Evolutionary conservation across 1,284 basidiomycete genomes (phyloP).

Genomic region (Cerrena zonata): DNA sequence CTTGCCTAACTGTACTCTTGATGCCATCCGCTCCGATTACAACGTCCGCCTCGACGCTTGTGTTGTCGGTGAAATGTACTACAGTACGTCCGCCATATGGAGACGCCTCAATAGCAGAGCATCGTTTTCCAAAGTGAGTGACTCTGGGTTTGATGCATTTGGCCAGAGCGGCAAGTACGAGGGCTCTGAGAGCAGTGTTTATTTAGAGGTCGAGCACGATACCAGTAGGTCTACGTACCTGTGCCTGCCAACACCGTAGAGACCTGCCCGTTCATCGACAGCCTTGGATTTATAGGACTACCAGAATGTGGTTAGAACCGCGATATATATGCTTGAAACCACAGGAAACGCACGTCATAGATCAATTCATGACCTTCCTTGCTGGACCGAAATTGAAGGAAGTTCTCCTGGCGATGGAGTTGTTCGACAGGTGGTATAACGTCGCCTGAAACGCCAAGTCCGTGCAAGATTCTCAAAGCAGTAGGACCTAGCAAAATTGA

Average conservation of each 20-base stretch:
- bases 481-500: slow-evolving; percentile 28
- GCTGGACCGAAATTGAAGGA: slow-evolving; percentile 39
- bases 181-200: slow-evolving; percentile 28
- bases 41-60: slow-evolving; percentile 38
- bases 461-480: slow-evolving; percentile 39
- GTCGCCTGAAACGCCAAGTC: slow-evolving; percentile 37
- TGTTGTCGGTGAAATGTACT: slow-evolving; percentile 41
- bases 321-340: neutral
- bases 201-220: neutral
- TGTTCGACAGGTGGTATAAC: slow-evolving; percentile 35
- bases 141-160: slow-evolving; percentile 34
- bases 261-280: too few relatives aligned
- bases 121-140: slow-evolving; percentile 45
- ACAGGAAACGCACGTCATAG: slow-evolving; percentile 33
- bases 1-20: slow-evolving; percentile 34
- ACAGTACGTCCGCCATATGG: slow-evolving; percentile 18
- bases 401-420: slow-evolving; percentile 24
- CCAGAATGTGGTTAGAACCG: neutral
- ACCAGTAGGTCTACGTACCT: too few relatives aligned
- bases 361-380: slow-evolving; percentile 35
- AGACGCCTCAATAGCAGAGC: slow-evolving; percentile 27
- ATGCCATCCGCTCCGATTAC: slow-evolving; percentile 49
- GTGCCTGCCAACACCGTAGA: too few relatives aligned
- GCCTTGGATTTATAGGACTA: neutral
- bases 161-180: slow-evolving; percentile 40